Conservation (phyloP, 768 basidiomycete species). For the Boletus rubropictus region DNA sequence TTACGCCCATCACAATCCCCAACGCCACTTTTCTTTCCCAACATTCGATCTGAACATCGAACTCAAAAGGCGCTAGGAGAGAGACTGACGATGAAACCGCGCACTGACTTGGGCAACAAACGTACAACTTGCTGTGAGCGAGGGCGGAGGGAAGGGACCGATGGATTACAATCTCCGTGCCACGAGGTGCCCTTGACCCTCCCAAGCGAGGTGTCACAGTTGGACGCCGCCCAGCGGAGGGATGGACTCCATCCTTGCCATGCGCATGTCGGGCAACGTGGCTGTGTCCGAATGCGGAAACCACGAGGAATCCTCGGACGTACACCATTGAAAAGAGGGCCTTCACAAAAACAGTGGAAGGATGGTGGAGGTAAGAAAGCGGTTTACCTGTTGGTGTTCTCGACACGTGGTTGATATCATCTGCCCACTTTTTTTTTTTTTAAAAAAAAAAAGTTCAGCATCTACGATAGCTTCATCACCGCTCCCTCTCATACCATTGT, state of each 20-base stretch:
- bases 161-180: no score
- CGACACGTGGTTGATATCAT: slow-evolving; percentile 6
- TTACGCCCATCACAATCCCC: no score
- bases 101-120: no score
- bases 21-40: no score
- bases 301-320: slow-evolving; percentile 16
- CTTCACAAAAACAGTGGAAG: no score
- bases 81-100: no score
- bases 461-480: neutral
- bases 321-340: neutral
- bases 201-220: slow-evolving; percentile 1
- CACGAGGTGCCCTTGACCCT: no score
- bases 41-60: no score
- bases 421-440: no score
- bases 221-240: neutral
- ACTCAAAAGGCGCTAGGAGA: no score
- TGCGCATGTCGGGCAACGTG: slow-evolving; percentile 1
- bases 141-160: no score
- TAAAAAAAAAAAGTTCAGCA: neutral
- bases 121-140: no score
- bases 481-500: neutral
- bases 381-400: neutral
- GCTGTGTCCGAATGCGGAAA: slow-evolving; percentile 9
- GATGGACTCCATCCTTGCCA: neutral
- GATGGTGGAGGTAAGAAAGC: neutral